A percentile compares a stretch with the other conserved stretches of the same genome.
phyloP scores from a whole-genome alignment of 345 rosid genomes.

The Trapa incisa region DNA sequence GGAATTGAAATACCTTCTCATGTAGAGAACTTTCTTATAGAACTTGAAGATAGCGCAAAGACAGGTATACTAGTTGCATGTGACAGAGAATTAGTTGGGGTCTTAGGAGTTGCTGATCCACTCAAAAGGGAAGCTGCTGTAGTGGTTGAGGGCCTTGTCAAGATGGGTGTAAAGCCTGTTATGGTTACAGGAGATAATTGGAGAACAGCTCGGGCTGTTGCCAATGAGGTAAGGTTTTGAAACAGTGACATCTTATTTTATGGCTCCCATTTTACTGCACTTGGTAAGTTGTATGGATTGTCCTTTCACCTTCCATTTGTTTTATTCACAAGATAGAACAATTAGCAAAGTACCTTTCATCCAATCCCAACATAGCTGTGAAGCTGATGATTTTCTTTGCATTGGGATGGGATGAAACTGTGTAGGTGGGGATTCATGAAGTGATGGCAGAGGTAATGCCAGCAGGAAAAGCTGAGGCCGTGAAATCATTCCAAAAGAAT shows the following conservation, averaged over 20 bases:
- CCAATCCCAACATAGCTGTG: background rate
- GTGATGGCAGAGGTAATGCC: constrained; percentile 98
- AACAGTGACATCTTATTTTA: background rate
- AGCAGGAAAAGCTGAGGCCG: constrained; percentile 81
- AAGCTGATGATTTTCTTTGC: background rate
- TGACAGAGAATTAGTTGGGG: constrained; percentile 46
- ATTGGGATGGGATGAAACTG: constrained; percentile 8
- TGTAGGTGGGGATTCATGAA: constrained; percentile 72
- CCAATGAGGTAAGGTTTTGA: constrained; percentile 52
- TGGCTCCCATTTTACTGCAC: background rate
- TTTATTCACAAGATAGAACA: background rate
- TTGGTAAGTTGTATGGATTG: background rate
- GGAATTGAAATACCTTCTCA: constrained; percentile 44
- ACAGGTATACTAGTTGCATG: constrained; percentile 72
- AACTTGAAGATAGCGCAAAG: constrained; percentile 78
- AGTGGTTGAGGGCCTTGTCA: constrained; percentile 73
- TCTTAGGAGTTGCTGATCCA: constrained; percentile 83
- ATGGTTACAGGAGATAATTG: constrained; percentile 99
- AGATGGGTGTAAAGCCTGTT: constrained; percentile 82
- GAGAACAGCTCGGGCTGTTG: constrained; percentile 94
- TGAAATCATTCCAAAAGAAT: constrained; percentile 61
- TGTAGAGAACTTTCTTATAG: constrained; percentile 57
- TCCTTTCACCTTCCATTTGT: background rate
- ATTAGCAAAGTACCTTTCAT: background rate
- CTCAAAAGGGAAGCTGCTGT: constrained; percentile 89